phyloP scores from a whole-genome alignment of 2,329 filamentous ascomycete species.

The Berkeleyomyces basicola region DNA sequence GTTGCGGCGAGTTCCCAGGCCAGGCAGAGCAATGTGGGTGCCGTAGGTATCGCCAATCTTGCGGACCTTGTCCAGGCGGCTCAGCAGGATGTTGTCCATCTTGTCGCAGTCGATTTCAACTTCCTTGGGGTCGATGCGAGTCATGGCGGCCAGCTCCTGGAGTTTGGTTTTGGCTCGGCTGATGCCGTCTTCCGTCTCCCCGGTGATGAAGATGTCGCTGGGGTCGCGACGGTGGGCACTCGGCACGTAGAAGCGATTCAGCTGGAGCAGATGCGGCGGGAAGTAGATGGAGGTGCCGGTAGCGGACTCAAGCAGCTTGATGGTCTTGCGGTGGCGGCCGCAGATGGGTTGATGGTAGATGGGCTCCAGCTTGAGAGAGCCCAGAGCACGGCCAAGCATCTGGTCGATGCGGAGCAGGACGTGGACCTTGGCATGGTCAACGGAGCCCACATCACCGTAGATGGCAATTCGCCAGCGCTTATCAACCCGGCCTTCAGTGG shows the following conservation, averaged over 20 bases:
- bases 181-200: slow-evolving; percentile 70
- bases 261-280: slow-evolving; percentile 77
- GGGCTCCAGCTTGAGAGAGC: slow-evolving; percentile 66
- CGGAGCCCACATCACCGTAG: slow-evolving; percentile 86
- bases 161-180: slow-evolving; percentile 80
- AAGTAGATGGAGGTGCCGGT: slow-evolving; percentile 98
- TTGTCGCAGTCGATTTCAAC: slow-evolving; percentile 80
- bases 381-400: slow-evolving; percentile 59
- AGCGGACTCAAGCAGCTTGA: slow-evolving; percentile 90
- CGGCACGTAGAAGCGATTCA: slow-evolving; percentile 77
- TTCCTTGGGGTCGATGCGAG: slow-evolving; percentile 81
- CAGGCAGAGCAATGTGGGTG: slow-evolving; percentile 83
- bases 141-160: slow-evolving; percentile 64
- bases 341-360: slow-evolving; percentile 85
- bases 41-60: slow-evolving; percentile 97
- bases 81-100: slow-evolving; percentile 83
- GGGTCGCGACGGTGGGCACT: slow-evolving; percentile 69
- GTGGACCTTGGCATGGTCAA: slow-evolving; percentile 91
- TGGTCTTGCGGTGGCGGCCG: slow-evolving; percentile 87
- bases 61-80: slow-evolving; percentile 85
- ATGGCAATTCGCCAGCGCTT: slow-evolving; percentile 85
- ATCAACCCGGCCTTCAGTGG: slow-evolving; percentile 70
- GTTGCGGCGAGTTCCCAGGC: slow-evolving; percentile 68
- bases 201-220: slow-evolving; percentile 88
- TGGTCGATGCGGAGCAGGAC: slow-evolving; percentile 95